These are phyloP conservation scores for Apiospora phragmitis DNA, from an alignment of 2,329 filamentous ascomycete genomes.

Conservation along the genomic window DNA sequence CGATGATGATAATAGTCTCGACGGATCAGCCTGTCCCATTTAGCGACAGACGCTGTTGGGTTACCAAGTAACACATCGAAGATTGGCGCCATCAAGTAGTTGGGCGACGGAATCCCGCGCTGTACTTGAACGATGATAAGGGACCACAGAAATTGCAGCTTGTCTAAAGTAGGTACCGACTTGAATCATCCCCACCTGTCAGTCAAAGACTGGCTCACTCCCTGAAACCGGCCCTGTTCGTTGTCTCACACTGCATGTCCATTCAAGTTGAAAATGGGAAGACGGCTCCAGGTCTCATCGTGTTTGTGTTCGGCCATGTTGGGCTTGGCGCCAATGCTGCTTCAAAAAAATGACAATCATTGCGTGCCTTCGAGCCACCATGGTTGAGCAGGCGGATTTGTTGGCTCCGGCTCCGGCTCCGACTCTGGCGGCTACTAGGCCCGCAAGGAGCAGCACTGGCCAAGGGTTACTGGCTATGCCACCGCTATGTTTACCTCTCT, in stretches of 20 bases:
- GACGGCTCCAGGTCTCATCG: not conserved
- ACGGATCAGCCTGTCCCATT: not conserved
- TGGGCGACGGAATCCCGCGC: not conserved
- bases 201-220: not conserved
- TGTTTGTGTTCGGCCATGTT: not conserved
- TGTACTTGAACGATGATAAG: not conserved
- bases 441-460: not conserved
- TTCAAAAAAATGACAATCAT: not conserved
- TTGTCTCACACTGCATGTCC: not conserved
- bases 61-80: not conserved
- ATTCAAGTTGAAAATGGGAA: not conserved
- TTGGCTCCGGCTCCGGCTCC: not conserved
- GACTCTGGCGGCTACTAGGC: not conserved
- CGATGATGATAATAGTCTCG: not conserved
- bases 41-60: not conserved
- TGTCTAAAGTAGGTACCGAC: no score
- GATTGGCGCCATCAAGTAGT: not conserved
- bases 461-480: not conserved
- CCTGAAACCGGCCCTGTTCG: not conserved
- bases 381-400: not conserved
- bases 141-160: not conserved
- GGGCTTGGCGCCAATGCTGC: not conserved
- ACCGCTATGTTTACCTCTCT: not conserved
- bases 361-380: not conserved
- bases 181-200: not conserved